Conservation (phyloP, 2,329 filamentous ascomycete species). For the Colletotrichum lentis region DNA sequence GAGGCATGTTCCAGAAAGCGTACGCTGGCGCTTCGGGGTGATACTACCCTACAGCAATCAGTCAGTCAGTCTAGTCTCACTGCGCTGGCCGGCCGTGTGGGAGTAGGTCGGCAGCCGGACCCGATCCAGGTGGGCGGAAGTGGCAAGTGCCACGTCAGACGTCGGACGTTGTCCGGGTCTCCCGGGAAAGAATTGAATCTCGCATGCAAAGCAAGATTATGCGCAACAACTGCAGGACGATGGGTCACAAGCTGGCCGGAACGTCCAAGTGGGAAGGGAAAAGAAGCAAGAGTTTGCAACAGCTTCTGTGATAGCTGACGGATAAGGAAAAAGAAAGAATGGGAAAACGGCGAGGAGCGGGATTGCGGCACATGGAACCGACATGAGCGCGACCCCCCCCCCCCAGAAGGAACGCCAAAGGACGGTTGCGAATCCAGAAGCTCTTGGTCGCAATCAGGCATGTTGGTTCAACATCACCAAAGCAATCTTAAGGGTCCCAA, state of each 20-base stretch:
- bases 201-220: too few species aligned
- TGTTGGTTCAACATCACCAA: not conserved
- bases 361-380: not conserved
- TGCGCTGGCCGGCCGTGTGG: too few species aligned
- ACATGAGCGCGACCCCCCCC: too few species aligned
- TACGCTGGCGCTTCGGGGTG: too few species aligned
- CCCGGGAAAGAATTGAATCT: not conserved
- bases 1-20: too few species aligned
- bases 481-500: not conserved
- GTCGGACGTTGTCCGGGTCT: not conserved
- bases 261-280: not conserved
- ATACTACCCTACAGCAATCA: too few species aligned
- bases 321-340: not conserved
- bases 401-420: not conserved
- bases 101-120: too few species aligned
- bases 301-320: not conserved
- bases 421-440: not conserved
- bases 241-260: not conserved
- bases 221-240: not conserved
- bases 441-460: not conserved
- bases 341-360: not conserved
- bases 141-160: not conserved
- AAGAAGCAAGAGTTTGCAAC: not conserved
- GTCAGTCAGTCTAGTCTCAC: too few species aligned
- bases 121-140: too few species aligned